Base-by-base conservation (phyloP, 768 basidiomycete genomes). In the Phaeotremella fagi region DNA sequence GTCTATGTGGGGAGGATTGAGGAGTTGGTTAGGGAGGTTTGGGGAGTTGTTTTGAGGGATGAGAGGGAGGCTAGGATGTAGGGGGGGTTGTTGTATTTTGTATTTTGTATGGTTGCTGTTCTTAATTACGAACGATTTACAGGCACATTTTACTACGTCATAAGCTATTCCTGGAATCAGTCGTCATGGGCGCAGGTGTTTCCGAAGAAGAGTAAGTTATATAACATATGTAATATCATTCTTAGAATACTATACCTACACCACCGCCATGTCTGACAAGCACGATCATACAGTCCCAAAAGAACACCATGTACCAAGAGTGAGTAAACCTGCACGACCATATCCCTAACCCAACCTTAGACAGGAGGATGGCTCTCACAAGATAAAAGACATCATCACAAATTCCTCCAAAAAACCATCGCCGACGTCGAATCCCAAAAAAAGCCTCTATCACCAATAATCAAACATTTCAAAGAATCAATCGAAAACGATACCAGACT, bases 391-490 rank as follows among this genome's bases (percentile, higher is more conserved):
- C 70, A 71, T 51, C 72, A 74, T 54, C 68, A 71, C 54, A 61
- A 59, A 20, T 74, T 66, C 45, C 50, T 74, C 22, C 38, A 57
- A 25, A 54, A 57, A 22, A 74, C 70, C 2, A 57, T 75, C 31
- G 48, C 63, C 18, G 57, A 71, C 46, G 74, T 73, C 41, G 68
- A 74, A 26, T 47, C 61, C 23, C 60, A 75, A 48, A 71, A 70
- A 1, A 61, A 67, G 44, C 54, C 54, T 11, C 52, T 75, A 5
- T 59, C 70, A 31, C 73, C 73, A 0, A 66, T 71, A 11, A 33
- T 76, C 25, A 45, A 67, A 33, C 70, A 74, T 48, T 75, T 76
- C 64, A 60, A 74, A 50, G 61, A 70, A 23, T 50, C 61, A 50
- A 67, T 76, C 11, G 66, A 75, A 44, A 50, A 58, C 14, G 69